A percentile compares a stretch with the other conserved stretches of the same genome.
These are phyloP conservation scores for Ustilago lituana DNA, from an alignment of 1,284 basidiomycete genomes.

Conservation along the genomic window DNA sequence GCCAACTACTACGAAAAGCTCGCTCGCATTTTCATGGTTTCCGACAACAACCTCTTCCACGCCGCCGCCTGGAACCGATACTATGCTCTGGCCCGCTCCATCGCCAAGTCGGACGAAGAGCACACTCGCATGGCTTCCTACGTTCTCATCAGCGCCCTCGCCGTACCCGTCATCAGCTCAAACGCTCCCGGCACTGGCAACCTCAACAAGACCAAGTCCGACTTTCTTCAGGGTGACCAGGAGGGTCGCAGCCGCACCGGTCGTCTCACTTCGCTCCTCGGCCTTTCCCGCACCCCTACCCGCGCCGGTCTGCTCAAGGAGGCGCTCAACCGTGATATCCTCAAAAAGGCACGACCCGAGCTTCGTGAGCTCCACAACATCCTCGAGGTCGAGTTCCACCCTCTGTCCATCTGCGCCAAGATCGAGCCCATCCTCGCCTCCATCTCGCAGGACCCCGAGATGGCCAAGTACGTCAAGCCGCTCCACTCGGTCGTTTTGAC, in stretches of 20 bases:
- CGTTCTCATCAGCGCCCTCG: slow-evolving; percentile 90
- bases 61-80: slow-evolving; percentile 95
- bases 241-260: slow-evolving; percentile 73
- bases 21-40: slow-evolving; percentile 90
- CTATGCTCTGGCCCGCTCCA: slow-evolving; percentile 65
- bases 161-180: slow-evolving; percentile 85
- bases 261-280: slow-evolving; percentile 85
- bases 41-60: slow-evolving; percentile 88
- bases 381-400: slow-evolving; percentile 94
- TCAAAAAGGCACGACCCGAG: slow-evolving; percentile 80
- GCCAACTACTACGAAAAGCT: slow-evolving; percentile 99
- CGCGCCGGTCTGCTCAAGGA: slow-evolving; percentile 78
- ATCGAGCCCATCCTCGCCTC: slow-evolving; percentile 82
- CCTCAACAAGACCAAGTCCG: slow-evolving; percentile 69
- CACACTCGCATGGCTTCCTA: slow-evolving; percentile 84
- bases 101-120: slow-evolving; percentile 74
- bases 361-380: slow-evolving; percentile 87
- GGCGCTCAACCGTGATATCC: slow-evolving; percentile 76
- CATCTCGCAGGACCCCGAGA: slow-evolving; percentile 61
- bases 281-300: slow-evolving; percentile 85
- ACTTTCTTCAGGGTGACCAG: slow-evolving; percentile 73
- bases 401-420: slow-evolving; percentile 83
- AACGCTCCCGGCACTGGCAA: slow-evolving; percentile 71
- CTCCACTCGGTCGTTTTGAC: slow-evolving; percentile 92
- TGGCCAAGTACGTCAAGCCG: slow-evolving; percentile 79